phyloP scores from a whole-genome alignment of 1,139 yeast species.

The Nakaseomyces kungkrabaensis region DNA sequence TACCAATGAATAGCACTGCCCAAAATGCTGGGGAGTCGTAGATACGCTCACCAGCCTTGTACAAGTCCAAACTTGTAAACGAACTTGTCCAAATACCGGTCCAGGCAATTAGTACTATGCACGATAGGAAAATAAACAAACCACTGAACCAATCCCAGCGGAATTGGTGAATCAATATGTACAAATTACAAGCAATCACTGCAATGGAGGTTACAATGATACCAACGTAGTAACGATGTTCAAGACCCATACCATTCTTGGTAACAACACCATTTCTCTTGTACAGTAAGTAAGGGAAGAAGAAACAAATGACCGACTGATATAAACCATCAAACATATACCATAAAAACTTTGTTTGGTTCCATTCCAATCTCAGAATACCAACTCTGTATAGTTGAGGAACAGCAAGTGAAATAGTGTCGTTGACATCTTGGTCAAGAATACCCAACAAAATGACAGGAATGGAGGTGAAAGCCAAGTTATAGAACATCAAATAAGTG shows the following conservation, averaged over 20 bases:
- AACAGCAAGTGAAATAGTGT: conserved; percentile 69
- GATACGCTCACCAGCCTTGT: conserved; percentile 62
- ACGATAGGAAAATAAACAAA: conserved; percentile 53
- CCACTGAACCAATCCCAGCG: conserved; percentile 91
- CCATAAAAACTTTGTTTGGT: conserved; percentile 64
- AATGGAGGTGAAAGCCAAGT: conserved; percentile 86
- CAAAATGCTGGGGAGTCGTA: conserved; percentile 70
- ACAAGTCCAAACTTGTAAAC: conserved; percentile 54
- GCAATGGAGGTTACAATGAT: conserved; percentile 69
- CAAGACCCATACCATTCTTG: conserved; percentile 53
- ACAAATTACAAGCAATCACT: conserved; percentile 69
- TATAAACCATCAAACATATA: conserved; percentile 84
- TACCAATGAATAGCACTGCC: conserved; percentile 72
- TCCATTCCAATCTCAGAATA: conserved; percentile 74
- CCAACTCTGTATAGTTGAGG: conserved; percentile 87
- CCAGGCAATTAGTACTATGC: conserved; percentile 69
- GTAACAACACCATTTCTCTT: conserved; percentile 42
- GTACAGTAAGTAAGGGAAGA: conserved; percentile 72
- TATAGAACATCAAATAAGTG: conserved; percentile 86
- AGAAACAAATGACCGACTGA: conserved; percentile 77
- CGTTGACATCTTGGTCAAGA: conserved; percentile 87
- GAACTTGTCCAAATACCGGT: conserved; percentile 80
- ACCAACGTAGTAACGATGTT: conserved; percentile 85
- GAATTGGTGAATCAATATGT: conserved; percentile 70
- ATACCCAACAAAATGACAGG: conserved; percentile 89